Percentiles rank a stretch among this genome's conserved stretches.
These are phyloP conservation scores for Linaria vulgaris DNA, from an alignment of 257 asterid genomes.

Conservation along the genomic window DNA sequence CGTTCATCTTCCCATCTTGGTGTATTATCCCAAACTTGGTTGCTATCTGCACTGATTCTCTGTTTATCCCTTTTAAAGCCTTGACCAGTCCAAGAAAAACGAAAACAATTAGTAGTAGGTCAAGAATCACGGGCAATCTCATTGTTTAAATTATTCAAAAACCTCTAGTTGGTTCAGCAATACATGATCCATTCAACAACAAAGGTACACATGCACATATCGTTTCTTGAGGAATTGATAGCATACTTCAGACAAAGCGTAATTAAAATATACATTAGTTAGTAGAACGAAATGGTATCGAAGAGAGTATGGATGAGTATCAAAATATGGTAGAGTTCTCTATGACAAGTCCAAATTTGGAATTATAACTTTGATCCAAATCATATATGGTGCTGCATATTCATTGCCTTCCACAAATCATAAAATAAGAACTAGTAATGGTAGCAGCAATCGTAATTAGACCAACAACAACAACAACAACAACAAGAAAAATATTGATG, in stretches of 20 bases:
- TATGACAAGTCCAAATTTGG: no score
- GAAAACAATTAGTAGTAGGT: not conserved
- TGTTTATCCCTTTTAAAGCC: constrained; percentile 34
- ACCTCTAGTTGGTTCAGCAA: not conserved
- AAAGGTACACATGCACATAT: not conserved
- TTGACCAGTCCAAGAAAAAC: not conserved
- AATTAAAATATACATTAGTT: no score
- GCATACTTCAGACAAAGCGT: no score
- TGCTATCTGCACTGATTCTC: constrained; percentile 36
- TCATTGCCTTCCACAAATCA: no score
- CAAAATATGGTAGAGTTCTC: not conserved
- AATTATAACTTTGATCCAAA: no score
- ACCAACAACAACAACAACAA: not conserved
- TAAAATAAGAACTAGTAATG: no score
- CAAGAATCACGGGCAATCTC: not conserved
- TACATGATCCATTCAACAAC: not conserved
- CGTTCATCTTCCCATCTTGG: constrained; percentile 2
- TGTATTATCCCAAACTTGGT: constrained; percentile 30
- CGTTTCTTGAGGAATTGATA: no score
- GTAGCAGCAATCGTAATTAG: no score
- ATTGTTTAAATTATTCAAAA: not conserved
- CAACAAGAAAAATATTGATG: no score
- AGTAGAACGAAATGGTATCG: not conserved
- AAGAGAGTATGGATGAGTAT: not conserved
- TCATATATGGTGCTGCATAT: no score